Evolutionary conservation across 108 stramenopile genomes (phyloP).

Genomic region (Fragilaria radians): DNA sequence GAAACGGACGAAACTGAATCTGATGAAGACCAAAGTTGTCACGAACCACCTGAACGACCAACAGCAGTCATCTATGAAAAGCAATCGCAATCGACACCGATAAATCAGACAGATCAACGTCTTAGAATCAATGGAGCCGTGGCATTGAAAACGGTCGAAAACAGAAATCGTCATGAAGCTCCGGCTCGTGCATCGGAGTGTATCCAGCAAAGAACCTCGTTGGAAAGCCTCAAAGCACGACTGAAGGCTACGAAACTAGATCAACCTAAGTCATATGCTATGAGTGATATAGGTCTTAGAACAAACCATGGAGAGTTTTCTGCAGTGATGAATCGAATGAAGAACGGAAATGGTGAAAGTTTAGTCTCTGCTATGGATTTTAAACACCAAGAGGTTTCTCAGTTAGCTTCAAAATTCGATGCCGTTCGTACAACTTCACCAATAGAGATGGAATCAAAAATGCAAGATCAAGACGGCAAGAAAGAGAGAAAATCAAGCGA

Average conservation of each 20-base stretch:
- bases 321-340: slow-evolving; percentile 8
- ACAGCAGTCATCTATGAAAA: not conserved
- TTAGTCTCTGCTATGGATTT: not conserved
- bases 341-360: not conserved
- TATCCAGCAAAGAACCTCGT: slow-evolving; percentile 7
- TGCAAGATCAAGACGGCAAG: not conserved
- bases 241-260: not conserved
- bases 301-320: not conserved
- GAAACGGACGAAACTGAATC: not conserved
- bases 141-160: not conserved
- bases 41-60: not conserved
- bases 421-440: not conserved
- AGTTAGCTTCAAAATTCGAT: not conserved
- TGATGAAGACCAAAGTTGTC: not conserved
- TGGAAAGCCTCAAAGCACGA: slow-evolving; percentile 10
- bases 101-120: not conserved
- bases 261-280: slow-evolving; percentile 4
- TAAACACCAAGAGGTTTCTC: not conserved
- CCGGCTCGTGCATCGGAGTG: slow-evolving; percentile 8
- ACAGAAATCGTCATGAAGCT: not conserved
- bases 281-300: slow-evolving; percentile 15
- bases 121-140: not conserved
- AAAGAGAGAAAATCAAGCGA: not conserved
- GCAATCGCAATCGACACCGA: not conserved
- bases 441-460: not conserved